phyloP scores from a whole-genome alignment of 495 filamentous ascomycete species.

The Penicillium desertorum region DNA sequence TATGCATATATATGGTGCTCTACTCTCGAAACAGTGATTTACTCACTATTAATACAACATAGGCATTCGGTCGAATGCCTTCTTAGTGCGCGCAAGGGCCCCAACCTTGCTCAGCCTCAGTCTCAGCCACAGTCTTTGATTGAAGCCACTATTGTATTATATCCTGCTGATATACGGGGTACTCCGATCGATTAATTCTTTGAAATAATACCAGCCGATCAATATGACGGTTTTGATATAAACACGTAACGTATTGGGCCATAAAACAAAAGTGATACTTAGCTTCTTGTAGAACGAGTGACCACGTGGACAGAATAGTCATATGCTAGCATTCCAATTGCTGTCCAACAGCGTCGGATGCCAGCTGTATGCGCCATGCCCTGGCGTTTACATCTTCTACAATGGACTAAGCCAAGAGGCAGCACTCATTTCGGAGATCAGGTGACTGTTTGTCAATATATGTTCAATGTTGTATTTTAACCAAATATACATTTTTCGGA shows the following conservation, averaged over 20 bases:
- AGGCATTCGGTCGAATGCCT: background rate
- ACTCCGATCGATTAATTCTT: background rate
- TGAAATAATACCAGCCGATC: background rate
- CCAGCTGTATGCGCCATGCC: conserved; percentile 2
- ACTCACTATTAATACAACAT: conserved; percentile 1
- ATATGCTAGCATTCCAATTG: background rate
- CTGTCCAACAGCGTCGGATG: background rate
- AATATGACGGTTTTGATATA: background rate
- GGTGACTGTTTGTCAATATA: background rate
- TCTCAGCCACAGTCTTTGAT: background rate
- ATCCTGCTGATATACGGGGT: background rate
- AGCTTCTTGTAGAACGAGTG: conserved; percentile 1
- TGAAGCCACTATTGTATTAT: background rate
- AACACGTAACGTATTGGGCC: background rate
- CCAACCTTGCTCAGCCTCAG: background rate
- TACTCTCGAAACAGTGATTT: background rate
- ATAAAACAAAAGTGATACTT: background rate
- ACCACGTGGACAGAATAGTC: conserved; percentile 3
- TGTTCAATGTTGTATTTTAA: too few species aligned
- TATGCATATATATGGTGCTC: background rate
- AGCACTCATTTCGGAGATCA: background rate
- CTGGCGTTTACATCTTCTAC: conserved; percentile 4
- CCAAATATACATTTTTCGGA: background rate
- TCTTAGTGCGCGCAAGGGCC: background rate
- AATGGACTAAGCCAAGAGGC: background rate